Conservation (phyloP, 176 grass and related monocot species). For the Eleusine coracana region DNA sequence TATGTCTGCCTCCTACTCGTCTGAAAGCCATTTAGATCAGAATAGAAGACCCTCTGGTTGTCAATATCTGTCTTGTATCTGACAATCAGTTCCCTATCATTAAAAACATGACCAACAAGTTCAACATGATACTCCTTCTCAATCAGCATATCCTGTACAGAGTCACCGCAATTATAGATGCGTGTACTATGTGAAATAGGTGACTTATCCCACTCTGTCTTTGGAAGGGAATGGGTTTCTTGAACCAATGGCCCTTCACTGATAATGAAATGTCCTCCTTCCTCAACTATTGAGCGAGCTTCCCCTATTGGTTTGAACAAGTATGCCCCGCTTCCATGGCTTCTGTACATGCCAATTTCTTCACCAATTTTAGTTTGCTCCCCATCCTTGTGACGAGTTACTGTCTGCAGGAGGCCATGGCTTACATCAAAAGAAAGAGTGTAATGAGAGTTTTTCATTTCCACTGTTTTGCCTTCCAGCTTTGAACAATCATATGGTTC, state of each 20-base stretch:
- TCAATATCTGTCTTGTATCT: conserved; percentile 95
- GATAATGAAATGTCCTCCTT: conserved; percentile 81
- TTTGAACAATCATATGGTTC: conserved; percentile 83
- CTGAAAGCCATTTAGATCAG: conserved; percentile 98
- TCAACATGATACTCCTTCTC: conserved; percentile 99
- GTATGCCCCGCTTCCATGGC: conserved; percentile 88
- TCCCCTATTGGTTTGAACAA: conserved; percentile 92
- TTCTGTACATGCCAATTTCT: conserved; percentile 93
- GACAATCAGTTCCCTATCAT: conserved; percentile 86
- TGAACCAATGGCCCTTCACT: conserved; percentile 85
- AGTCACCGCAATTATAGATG: conserved; percentile 67
- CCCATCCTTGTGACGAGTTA: conserved; percentile 55
- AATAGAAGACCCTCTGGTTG: conserved; percentile 86
- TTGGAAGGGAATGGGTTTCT: conserved; percentile 86
- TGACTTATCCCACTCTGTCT: conserved; percentile 67
- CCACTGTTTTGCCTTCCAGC: conserved; percentile 61
- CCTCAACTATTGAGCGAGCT: conserved; percentile 67
- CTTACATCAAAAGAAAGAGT: conserved; percentile 82
- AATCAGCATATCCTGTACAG: conserved; percentile 78
- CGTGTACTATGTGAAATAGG: conserved; percentile 89
- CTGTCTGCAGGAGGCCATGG: conserved; percentile 74
- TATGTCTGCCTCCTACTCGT: conserved; percentile 92
- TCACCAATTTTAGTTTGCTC: conserved; percentile 67
- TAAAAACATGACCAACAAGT: conserved; percentile 69
- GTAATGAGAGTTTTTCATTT: conserved; percentile 69